phyloP scores from a whole-genome alignment of 2,329 filamentous ascomycete species.

The Plectosphaerella cucumerina region DNA sequence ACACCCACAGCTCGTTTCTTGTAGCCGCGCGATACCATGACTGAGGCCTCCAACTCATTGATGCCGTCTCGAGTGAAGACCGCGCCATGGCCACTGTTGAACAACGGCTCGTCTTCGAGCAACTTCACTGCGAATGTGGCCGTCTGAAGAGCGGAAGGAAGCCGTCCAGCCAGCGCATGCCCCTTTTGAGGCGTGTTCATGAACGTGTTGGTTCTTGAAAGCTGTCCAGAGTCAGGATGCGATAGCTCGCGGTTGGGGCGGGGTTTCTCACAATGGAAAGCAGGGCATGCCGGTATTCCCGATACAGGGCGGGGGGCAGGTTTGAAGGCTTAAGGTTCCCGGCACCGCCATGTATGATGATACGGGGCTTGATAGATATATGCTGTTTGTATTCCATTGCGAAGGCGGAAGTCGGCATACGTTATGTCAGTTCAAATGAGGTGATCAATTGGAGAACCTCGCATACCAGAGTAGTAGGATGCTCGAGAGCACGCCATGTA shows the following conservation, averaged over 20 bases:
- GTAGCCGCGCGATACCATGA: slow-evolving; percentile 74
- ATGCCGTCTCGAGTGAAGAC: slow-evolving; percentile 81
- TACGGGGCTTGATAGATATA: slow-evolving; percentile 40
- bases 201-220: slow-evolving; percentile 40
- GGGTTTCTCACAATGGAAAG: slow-evolving; percentile 50
- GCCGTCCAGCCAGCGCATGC: neutral
- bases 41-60: slow-evolving; percentile 80
- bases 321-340: slow-evolving; percentile 61
- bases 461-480: too few relatives aligned
- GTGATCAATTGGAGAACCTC: too few relatives aligned
- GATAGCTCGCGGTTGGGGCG: neutral
- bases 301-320: slow-evolving; percentile 54
- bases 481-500: neutral
- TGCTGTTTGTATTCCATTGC: too few relatives aligned
- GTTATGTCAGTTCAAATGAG: too few relatives aligned
- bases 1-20: slow-evolving; percentile 76
- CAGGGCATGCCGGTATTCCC: slow-evolving; percentile 55
- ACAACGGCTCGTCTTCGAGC: slow-evolving; percentile 76
- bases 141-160: slow-evolving; percentile 63
- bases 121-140: slow-evolving; percentile 71
- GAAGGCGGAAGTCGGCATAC: too few relatives aligned
- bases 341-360: slow-evolving; percentile 71
- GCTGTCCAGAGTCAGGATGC: slow-evolving; percentile 20
- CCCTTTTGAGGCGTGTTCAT: slow-evolving; percentile 31
- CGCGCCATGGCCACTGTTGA: slow-evolving; percentile 80